Conservation (phyloP, 2,329 filamentous ascomycete species). For the Penicillium sp. region DNA sequence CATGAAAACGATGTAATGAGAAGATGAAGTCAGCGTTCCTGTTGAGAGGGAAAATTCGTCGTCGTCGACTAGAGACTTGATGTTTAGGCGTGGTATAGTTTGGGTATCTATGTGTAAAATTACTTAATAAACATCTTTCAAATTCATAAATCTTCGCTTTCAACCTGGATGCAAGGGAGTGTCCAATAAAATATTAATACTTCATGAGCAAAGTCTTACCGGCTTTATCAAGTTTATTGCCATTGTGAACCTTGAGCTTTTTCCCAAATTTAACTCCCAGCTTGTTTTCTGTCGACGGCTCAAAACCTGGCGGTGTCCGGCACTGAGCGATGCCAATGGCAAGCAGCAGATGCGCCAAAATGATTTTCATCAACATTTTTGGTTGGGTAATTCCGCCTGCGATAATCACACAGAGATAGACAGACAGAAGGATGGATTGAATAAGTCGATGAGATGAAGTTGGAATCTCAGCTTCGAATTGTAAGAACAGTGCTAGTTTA, state of each 20-base stretch:
- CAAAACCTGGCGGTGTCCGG: constrained; percentile 11
- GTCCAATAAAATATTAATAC: too few species aligned
- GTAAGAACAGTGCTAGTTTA: neutral
- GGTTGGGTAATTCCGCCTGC: neutral
- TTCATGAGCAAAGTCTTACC: neutral
- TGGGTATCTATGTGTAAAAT: neutral
- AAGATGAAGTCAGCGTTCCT: neutral
- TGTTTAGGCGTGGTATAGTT: neutral
- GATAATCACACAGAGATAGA: neutral
- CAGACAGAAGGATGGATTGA: too few species aligned
- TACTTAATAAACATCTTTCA: neutral
- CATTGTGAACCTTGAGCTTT: neutral
- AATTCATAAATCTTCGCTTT: neutral
- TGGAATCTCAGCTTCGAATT: too few species aligned
- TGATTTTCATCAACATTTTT: neutral
- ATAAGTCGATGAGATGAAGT: too few species aligned
- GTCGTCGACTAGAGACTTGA: neutral
- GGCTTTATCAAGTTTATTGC: constrained; percentile 1
- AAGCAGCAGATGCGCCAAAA: neutral
- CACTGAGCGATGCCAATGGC: neutral
- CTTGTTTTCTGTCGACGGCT: constrained; percentile 5
- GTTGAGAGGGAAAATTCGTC: neutral
- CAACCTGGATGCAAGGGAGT: neutral
- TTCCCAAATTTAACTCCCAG: constrained; percentile 8
- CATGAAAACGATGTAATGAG: constrained; percentile 10